Evolutionary conservation across 1,139 yeast species (phyloP), one percentile per base, ranked within the genome.

Genomic region (Torulaspora pretoriensis): DNA sequence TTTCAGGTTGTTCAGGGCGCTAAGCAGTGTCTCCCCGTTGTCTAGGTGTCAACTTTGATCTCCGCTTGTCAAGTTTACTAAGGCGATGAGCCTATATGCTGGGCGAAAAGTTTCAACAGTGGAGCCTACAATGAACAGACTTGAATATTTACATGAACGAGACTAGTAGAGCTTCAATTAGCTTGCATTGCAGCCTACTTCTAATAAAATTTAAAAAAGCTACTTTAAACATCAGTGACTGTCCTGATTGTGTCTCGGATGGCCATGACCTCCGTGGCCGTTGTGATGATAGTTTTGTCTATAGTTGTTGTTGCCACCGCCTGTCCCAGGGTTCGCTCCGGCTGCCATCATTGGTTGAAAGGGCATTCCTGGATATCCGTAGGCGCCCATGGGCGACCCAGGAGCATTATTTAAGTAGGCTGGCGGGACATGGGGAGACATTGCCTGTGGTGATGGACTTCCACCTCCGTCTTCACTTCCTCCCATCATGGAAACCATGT

Each of bases 401-500:
- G 53, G 53, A 0, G 45, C 54, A 31, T 51, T 56, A 34, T 49
- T 52, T 50, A 58, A 48, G 39, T 59, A 61, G 7, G 53, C 56
- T 13, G 61, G 54, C n/a, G 61, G 55, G 13, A 54, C 49, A 24
- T 57, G 62, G 13, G 62, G 63, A 5, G 64, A 55, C 13, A 54
- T 45, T 2, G 55, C 49, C 29, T 58, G 61, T 10, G 63, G 63
- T 7, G 62, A 51, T 10, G 57, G 55, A 26, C 50, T 51, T 5
- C 58, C 43, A 2, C 52, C 48, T 13, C 44, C 42, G 28, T 51
- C 58, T 23, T 51, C 56, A 23, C 44, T 50, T 24, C 48, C 49
- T 16, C 55, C 54, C 55, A 57, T 54, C 50, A 59, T 48, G 19
- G 60, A 56, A 52, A 58, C 51, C 64, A 61, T 60, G 31, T 57